Evolutionary conservation across 2,329 filamentous ascomycete species (phyloP), one percentile per base, ranked within the genome.

Genomic region (Alternaria postmessia): DNA sequence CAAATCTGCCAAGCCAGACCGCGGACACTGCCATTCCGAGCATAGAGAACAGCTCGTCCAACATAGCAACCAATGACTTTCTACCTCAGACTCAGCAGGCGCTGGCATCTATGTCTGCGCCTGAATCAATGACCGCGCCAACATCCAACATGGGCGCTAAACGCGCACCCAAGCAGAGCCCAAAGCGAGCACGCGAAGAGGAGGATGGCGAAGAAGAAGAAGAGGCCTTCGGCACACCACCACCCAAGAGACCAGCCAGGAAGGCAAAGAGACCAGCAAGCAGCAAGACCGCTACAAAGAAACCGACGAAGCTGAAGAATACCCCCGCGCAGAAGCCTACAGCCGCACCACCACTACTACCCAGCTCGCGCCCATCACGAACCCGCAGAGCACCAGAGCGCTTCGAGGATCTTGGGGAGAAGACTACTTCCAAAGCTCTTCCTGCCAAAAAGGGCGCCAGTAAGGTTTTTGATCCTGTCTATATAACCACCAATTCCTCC

Each of bases 401-500:
- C 30, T 67, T 73, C 32, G 59, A 51, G 24, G 56, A 65, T 7
- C 7, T 59, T 20, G 39, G 67, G 14, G 62, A 66, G 24, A 55
- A 64, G 7, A 42, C 54, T 1, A 54, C 60, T 7, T 26, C 52
- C 7, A 68, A 65, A 49, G 28, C 58, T 22, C 38, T 46, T 8
- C 52, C 61, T 7, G 26, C 46, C 6, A 71, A 65, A 41, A 61
- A 65, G 18, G 44, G 43, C 1, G 7, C 26, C 1, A 66, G 66
- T 54, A 75, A 66, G 34, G 68, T 74, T 26, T 77, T 73, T 51
- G 68, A 75, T 12, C 72, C 76, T 0, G 51, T 66, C 53, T 75
- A 69, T 58, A 68, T 76, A 22, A 75, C 75, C 5, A 75, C 75
- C 30, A 70, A 76, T 51, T 64, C 74, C 7, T 68, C 64, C 16